Evolutionary conservation across 345 rosid genomes (phyloP).

Genomic region (Angophora floribunda): DNA sequence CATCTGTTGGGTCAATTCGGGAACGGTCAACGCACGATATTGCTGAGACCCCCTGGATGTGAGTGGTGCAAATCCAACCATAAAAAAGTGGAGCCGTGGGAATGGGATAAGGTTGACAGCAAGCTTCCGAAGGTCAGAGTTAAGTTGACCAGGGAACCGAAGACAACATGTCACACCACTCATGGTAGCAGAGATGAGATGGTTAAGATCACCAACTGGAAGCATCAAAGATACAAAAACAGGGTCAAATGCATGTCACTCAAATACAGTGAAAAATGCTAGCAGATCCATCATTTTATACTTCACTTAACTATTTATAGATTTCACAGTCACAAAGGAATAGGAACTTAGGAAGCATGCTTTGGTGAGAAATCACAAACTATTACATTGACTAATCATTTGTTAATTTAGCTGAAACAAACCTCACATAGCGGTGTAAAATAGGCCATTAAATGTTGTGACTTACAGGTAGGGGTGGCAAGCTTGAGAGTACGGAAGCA

Average conservation of each 20-base stretch:
- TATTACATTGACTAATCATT: background rate
- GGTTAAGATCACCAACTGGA: slow-evolving; percentile 5
- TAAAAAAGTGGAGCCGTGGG: slow-evolving; percentile 6
- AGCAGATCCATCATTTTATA: background rate
- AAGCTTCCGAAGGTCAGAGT: slow-evolving; percentile 4
- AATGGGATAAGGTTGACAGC: slow-evolving; percentile 5
- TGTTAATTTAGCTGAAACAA: background rate
- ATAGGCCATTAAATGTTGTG: background rate
- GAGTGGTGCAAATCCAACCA: slow-evolving; percentile 7
- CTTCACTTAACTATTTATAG: background rate
- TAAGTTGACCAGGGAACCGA: slow-evolving; percentile 7
- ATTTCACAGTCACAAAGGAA: background rate
- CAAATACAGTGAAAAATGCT: background rate
- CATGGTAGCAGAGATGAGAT: slow-evolving; percentile 8
- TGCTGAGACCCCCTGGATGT: slow-evolving; percentile 7
- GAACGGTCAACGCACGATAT: slow-evolving; percentile 1
- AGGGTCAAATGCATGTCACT: background rate
- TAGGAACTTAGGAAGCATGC: background rate
- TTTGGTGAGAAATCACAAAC: background rate
- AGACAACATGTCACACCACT: slow-evolving; percentile 9
- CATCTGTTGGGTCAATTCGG: slow-evolving; percentile 7
- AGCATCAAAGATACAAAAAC: background rate
- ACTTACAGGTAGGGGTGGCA: slow-evolving; percentile 6
- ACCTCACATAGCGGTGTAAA: background rate
- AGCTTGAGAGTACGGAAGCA: slow-evolving; percentile 8